Conservation (phyloP, 2,329 filamentous ascomycete genomes). For the Ramichloridium luteum region DNA sequence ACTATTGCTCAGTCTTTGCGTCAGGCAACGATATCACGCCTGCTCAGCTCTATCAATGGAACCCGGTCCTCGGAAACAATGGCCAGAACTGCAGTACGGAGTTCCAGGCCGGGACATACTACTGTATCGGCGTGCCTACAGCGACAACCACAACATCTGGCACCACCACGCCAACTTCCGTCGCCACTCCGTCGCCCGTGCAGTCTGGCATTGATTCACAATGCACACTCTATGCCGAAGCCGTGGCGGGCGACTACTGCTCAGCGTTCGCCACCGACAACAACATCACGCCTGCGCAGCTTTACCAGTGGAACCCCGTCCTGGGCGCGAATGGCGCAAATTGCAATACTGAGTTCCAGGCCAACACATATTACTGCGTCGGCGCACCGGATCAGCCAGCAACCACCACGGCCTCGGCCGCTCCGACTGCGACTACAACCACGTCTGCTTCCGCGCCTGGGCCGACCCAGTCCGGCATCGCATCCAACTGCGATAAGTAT, state of each 20-base stretch:
- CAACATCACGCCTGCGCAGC: conserved; percentile 15
- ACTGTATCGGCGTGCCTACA: too few species aligned
- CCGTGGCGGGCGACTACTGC: conserved; percentile 18
- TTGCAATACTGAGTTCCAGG: conserved; percentile 10
- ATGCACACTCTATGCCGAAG: conserved; percentile 20
- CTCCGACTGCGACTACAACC: too few species aligned
- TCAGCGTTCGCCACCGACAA: conserved; percentile 16
- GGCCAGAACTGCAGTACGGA: conserved; percentile 8
- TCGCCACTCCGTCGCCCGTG: conserved; percentile 15
- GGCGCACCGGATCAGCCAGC: too few species aligned
- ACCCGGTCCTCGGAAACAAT: conserved; percentile 8
- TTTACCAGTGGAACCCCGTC: conserved; percentile 23
- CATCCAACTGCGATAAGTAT: background rate
- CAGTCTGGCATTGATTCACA: conserved; percentile 15
- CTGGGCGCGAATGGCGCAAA: conserved; percentile 14
- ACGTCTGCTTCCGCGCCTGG: too few species aligned
- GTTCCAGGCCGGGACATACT: conserved; percentile 10
- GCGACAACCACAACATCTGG: too few species aligned
- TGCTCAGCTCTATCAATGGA: conserved; percentile 17
- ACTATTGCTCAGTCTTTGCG: conserved; percentile 19
- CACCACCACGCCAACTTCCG: too few species aligned
- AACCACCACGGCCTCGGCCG: too few species aligned
- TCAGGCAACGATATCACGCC: conserved; percentile 16
- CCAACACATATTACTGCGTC: conserved; percentile 11
- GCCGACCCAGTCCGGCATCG: conserved; percentile 1